These are phyloP conservation scores for Melanomma pulvis-pyrius DNA, from an alignment of 495 filamentous ascomycete species.

Conservation along the genomic window DNA sequence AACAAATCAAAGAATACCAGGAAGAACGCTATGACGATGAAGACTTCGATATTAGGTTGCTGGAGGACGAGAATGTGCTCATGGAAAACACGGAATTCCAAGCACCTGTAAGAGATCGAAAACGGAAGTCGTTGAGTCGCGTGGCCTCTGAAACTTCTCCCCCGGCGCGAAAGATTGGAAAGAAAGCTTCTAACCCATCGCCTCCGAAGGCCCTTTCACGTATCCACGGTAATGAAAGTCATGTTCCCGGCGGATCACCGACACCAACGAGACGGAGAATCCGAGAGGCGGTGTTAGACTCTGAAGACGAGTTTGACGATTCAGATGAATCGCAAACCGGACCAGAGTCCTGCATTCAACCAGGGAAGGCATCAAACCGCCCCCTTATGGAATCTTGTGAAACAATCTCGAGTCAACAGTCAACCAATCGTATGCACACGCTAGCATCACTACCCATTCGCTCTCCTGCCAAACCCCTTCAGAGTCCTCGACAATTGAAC, in stretches of 20 bases:
- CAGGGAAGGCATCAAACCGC: background rate
- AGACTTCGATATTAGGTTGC: background rate
- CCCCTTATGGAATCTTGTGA: background rate
- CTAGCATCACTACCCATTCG: conserved; percentile 14
- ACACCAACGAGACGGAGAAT: conserved; percentile 5
- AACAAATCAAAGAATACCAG: background rate
- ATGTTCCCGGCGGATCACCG: background rate
- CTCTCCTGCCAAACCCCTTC: conserved; percentile 10
- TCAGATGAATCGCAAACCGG: conserved; percentile 21
- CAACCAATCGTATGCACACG: too few relatives aligned
- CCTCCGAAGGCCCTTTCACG: conserved; percentile 1
- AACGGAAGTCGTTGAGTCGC: conserved; percentile 33
- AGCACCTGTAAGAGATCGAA: conserved; percentile 8
- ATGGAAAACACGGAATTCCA: conserved; percentile 8
- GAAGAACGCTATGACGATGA: conserved; percentile 10
- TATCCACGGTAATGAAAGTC: background rate
- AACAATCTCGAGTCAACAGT: background rate
- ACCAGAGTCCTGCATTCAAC: background rate
- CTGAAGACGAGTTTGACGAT: conserved; percentile 28
- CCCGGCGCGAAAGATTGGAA: conserved; percentile 24
- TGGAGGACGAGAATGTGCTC: conserved; percentile 23
- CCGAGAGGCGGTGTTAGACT: conserved; percentile 20
- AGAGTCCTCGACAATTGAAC: background rate
- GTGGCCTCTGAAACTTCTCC: conserved; percentile 23
- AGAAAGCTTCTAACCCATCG: conserved; percentile 4